A percentile compares a stretch with the other conserved stretches of the same genome.
Conservation (phyloP, 192 early-diverging fungal genomes). For the Podila clonocystis region DNA sequence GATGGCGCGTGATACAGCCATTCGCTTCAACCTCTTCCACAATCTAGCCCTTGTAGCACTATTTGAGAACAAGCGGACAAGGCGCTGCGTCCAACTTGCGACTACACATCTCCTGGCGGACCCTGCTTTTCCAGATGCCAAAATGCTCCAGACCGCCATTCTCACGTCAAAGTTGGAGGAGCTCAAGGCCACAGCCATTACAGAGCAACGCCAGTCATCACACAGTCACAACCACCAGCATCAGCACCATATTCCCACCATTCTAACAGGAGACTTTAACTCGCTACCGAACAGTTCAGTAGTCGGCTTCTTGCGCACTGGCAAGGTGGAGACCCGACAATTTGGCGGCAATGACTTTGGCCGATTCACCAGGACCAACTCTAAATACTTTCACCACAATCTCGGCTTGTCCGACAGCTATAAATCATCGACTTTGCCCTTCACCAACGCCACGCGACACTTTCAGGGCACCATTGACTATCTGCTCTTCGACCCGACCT, state of each 20-base stretch:
- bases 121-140: conserved; percentile 44
- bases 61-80: conserved; percentile 39
- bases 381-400: conserved; percentile 33
- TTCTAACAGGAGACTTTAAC: conserved; percentile 43
- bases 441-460: conserved; percentile 38
- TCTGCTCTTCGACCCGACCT: conserved; percentile 27
- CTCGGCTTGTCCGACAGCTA: conserved; percentile 43
- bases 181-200: conserved; percentile 19
- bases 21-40: conserved; percentile 49
- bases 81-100: conserved; percentile 36
- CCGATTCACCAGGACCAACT: conserved; percentile 36
- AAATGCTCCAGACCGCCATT: conserved; percentile 49
- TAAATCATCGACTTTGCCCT: conserved; percentile 27
- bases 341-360: conserved; percentile 50
- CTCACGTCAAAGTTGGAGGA: conserved; percentile 47
- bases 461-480: conserved; percentile 51
- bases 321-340: conserved; percentile 32
- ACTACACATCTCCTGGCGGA: conserved; percentile 47
- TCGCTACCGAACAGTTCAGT: conserved; percentile 47
- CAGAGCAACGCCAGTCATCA: not conserved
- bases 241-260: conserved; percentile 41
- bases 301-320: conserved; percentile 32
- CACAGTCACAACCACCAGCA: not conserved
- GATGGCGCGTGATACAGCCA: conserved; percentile 47
- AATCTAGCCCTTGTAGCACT: conserved; percentile 42